Evolutionary conservation across 345 rosid genomes (phyloP), one percentile per base, ranked within the genome.

Genomic region (Lumnitzera littorea): DNA sequence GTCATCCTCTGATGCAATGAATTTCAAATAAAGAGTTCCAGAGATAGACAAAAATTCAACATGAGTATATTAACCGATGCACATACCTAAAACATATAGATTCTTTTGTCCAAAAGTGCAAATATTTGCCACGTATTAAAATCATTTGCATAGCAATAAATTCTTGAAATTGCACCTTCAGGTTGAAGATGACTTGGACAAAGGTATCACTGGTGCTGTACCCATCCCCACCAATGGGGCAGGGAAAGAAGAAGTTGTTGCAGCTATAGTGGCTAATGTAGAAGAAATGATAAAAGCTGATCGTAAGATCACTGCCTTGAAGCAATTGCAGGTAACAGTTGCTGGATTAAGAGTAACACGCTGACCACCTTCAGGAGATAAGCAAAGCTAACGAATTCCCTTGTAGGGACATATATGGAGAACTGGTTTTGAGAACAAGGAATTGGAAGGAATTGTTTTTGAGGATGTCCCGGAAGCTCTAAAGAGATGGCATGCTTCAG

Each of bases 391-490:
- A 61, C 53, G 15, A 36, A 47, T 61, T 27, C 48, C 36, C 31
- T 20, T 64, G 66, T 78, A 95, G 99, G 99, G 99, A 66, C 97
- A 95, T 79, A 80, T 95, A 70, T 95, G 99, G 99, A 78, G 70
- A 71, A 95, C 99, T 1, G 99, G 99, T 17, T 95, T 77, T 51
- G 71, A 78, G 60, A 81, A 75, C 53, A 78, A 80, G 58, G 99
- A 95, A 69, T 70, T 95, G 74, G 74, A 83, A 66, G 89, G 92
- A 61, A 80, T 83, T 16, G 87, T 95, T 71, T 91, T 77, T 46
- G 95, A 88, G 55, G 99, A 95, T 56, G 95, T 88, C 55, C 87
- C 94, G 51, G 84, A 80, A 52, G 91, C 95, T 67, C 72, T 95
- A 46, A 80, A 83, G 78, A 86, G 83, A 66, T 95, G 99, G 97